Conservation (phyloP, 257 asterid genomes). For the Gynochthodes officinalis region DNA sequence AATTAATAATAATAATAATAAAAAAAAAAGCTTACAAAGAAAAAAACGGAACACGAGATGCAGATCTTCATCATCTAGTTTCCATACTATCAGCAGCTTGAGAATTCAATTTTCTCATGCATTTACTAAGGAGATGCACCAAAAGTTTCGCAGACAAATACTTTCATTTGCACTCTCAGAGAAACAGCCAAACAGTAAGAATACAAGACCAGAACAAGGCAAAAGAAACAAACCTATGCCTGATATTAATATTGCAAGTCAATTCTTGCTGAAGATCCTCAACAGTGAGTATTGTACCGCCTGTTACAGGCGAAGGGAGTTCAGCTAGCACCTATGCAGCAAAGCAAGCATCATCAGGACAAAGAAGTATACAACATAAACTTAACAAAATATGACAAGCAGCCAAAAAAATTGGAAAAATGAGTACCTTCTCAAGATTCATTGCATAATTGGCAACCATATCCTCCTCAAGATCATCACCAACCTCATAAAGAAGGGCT, state of each 20-base stretch:
- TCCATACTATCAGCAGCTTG: neutral
- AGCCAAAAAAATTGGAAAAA: slow-evolving; percentile 3
- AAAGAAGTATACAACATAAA: neutral
- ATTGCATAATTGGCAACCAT: slow-evolving; percentile 86
- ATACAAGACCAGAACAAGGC: slow-evolving; percentile 5
- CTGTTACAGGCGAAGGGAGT: slow-evolving; percentile 82
- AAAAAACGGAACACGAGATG: neutral
- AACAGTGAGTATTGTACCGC: slow-evolving; percentile 79
- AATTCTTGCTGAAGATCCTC: slow-evolving; percentile 98
- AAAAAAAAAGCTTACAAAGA: too few species aligned
- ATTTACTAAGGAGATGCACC: neutral
- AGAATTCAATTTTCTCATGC: neutral
- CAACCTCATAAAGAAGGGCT: slow-evolving; percentile 89
- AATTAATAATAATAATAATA: neutral
- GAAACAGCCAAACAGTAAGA: neutral
- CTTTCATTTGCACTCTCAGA: neutral
- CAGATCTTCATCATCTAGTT: neutral
- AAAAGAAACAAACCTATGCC: slow-evolving; percentile 64
- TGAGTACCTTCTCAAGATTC: slow-evolving; percentile 83
- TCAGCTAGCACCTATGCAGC: slow-evolving; percentile 63
- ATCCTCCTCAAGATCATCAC: slow-evolving; percentile 90
- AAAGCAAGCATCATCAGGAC: slow-evolving; percentile 12
- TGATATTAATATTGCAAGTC: slow-evolving; percentile 72
- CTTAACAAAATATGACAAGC: neutral
- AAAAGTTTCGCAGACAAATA: neutral